Base-by-base conservation (phyloP, 176 grass and related monocot species). In the Canna indica region DNA sequence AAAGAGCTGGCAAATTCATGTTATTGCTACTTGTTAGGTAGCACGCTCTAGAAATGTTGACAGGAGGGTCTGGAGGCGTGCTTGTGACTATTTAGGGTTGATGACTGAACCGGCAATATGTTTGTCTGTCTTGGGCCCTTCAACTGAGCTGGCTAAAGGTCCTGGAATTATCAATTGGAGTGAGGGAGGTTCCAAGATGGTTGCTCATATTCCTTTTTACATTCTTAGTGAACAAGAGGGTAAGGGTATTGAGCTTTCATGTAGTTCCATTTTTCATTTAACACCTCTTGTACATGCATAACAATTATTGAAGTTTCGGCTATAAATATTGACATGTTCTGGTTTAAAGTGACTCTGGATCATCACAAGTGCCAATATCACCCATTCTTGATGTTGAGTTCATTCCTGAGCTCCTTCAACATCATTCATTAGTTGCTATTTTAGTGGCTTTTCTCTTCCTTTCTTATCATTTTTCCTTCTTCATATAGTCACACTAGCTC, bases 161-260 rank as follows among this genome's bases (percentile, higher is more conserved):
- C 90, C 86, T 60, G 90, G 95, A 54, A 78, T 94, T 75, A 87
- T 99, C 11, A 83, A 99, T 79, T 99, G 95, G 95, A 87, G 76
- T 22, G 74, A 82, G 79, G 94, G 86, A 75, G 87, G 81, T 85
- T 71, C 84, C 32, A 84, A 88, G 81, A 99, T 99, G 90, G 81
- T 88, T 71, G 75, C 90, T 83, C 90, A 90, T 72, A 64, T 94
- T 74, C 90, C 87, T n/a, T 99, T 99, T 80, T 94, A 94, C 76
- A 81, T 99, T 78, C 66, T 88, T 65, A 80, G 79, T 0, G 67
- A 88, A 58, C 84, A 94, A 82, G 85, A 90, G 61, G 90, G 84
- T 99, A 80, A 87, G 35, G 16, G 59, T 39, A 3, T 29, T 73
- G 22, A 18, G 35, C 10, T 18, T 59, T 59, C 25, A 29, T 18